phyloP scores from a whole-genome alignment of 768 basidiomycete species.

The Agrocybe pediades region DNA sequence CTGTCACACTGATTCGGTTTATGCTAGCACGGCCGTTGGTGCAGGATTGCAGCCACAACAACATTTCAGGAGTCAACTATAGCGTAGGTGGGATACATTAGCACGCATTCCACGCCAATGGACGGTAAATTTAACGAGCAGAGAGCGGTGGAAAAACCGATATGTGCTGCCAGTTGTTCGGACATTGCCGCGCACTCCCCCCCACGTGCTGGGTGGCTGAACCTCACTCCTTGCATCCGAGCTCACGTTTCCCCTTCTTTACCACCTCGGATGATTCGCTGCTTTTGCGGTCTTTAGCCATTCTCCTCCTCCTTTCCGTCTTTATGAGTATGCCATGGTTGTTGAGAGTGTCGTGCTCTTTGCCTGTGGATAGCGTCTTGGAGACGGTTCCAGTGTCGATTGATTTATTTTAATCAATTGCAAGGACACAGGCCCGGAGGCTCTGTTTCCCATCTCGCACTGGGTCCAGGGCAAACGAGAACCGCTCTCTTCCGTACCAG shows the following conservation, averaged over 20 bases:
- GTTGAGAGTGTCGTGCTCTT: too few relatives aligned
- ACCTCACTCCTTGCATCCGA: slow-evolving; percentile 32
- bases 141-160: slow-evolving; percentile 7
- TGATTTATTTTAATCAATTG: background rate
- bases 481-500: background rate
- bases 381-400: background rate
- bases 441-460: slow-evolving; percentile 6
- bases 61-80: background rate
- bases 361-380: background rate
- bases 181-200: slow-evolving; percentile 28
- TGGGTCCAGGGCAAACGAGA: background rate
- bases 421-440: background rate
- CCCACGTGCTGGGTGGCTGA: slow-evolving; percentile 37
- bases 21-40: too few relatives aligned
- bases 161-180: slow-evolving; percentile 23
- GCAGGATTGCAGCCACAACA: background rate
- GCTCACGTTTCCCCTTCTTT: slow-evolving; percentile 22
- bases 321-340: background rate
- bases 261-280: slow-evolving; percentile 21
- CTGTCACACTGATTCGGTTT: background rate
- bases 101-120: background rate
- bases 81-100: background rate
- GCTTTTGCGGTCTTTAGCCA: slow-evolving; percentile 25
- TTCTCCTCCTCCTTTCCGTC: slow-evolving; percentile 7
- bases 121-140: background rate